Base-by-base conservation (phyloP, 805 yeast species). In the Zygotorulaspora sp. region DNA sequence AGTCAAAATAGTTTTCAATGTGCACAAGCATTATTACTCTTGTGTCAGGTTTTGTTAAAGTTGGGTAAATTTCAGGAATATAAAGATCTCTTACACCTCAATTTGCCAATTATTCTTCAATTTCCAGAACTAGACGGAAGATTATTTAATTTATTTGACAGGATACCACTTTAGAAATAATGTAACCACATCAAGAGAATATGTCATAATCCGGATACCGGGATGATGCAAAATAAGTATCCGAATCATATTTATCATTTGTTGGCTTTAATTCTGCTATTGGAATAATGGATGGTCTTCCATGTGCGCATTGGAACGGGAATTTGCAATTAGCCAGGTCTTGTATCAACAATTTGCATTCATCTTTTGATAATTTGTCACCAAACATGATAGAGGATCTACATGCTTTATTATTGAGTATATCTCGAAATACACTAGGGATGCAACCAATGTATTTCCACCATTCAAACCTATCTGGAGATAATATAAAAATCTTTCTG, bases 221-320 rank as follows among this genome's bases (percentile, higher is more conserved):
- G n/a, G n/a, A n/a, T n/a, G n/a, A n/a, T n/a, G n/a, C n/a, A n/a
- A n/a, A n/a, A n/a, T n/a, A n/a, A n/a, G n/a, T n/a, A n/a, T n/a
- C n/a, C n/a, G n/a, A n/a, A n/a, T n/a, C n/a, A n/a, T n/a, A n/a
- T n/a, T 32, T 20, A 6, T 21, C 32, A 10, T 30, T 41, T 9
- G 14, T 20, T 14, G 40, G 22, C 23, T 12, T 33, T 25, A 42
- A n/a, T 19, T 61, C 58, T 21, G 61, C 60, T 3, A 77, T 42
- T 0, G 89, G 88, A 1, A 77, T 71, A 9, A 81, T 55, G 0
- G 87, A 74, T 0, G 95, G 94, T 39, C 95, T 61, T 0, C 95
- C 95, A 57, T 86, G 95, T 0, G 95, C 95, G 65, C 95, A 87
- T 38, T 73, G 78, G 47, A 83, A 81, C 0, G 95, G 94, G 13